Conservation (phyloP, 2,329 filamentous ascomycete genomes). For the Atkinsonella texensis region DNA sequence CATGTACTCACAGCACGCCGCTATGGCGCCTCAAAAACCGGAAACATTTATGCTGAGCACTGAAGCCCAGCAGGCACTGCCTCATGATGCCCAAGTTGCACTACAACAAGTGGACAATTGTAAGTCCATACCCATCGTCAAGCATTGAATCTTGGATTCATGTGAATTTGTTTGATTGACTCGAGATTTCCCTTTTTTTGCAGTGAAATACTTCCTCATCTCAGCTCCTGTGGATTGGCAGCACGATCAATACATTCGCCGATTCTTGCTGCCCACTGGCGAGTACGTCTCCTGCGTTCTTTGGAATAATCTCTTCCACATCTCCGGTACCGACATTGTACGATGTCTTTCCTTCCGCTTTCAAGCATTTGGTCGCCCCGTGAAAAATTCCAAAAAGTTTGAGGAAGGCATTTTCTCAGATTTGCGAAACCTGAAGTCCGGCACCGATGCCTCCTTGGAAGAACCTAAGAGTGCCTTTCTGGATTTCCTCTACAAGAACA, state of each 20-base stretch:
- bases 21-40: conserved; percentile 90
- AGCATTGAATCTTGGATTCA: neutral
- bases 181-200: conserved; percentile 2
- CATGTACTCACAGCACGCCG: conserved; percentile 75
- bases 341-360: conserved; percentile 96
- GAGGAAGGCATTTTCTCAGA: conserved; percentile 99
- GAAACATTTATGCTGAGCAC: conserved; percentile 98
- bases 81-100: conserved; percentile 92
- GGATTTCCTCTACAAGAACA: conserved; percentile 99
- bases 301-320: conserved; percentile 99
- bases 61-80: conserved; percentile 91
- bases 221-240: conserved; percentile 98
- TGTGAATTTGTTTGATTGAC: neutral
- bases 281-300: conserved; percentile 98
- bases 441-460: conserved; percentile 93
- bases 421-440: conserved; percentile 93
- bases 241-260: conserved; percentile 88
- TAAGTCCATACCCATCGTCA: conserved; percentile 35
- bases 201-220: conserved; percentile 99
- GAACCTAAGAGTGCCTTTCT: conserved; percentile 98
- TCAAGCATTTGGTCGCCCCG: conserved; percentile 93
- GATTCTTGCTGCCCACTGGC: conserved; percentile 89
- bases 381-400: conserved; percentile 99
- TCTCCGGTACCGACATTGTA: conserved; percentile 97
- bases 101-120: conserved; percentile 96